Evolutionary conservation across 164 flowering plant genomes (phyloP).

Genomic region (Chloranthus sessilifolius): DNA sequence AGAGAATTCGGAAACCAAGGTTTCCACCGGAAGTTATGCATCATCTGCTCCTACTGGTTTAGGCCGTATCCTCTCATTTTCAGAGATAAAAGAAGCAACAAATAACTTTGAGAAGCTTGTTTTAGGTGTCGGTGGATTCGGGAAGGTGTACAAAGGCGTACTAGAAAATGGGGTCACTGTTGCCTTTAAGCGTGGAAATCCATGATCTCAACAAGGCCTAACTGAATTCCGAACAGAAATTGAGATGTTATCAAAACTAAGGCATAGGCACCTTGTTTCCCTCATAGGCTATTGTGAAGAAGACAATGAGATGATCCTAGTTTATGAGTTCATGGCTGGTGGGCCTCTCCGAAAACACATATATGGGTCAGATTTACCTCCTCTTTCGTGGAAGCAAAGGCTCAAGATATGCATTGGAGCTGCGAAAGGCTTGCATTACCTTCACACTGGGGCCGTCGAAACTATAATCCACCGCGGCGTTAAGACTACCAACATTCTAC

Average conservation of each 20-base stretch:
- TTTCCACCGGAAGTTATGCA: conserved; percentile 30
- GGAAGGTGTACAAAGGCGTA: conserved; percentile 39
- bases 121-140: conserved; percentile 47
- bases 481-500: conserved; percentile 43
- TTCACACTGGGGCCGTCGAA: conserved; percentile 50
- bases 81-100: conserved; percentile 39
- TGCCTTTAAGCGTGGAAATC: conserved; percentile 47
- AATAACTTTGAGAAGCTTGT: conserved; percentile 38
- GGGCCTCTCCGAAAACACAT: conserved; percentile 44
- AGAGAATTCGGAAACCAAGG: conserved; percentile 31
- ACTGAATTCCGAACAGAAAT: conserved; percentile 48
- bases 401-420: conserved; percentile 55
- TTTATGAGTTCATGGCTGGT: conserved; percentile 47
- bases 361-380: conserved; percentile 36
- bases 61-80: conserved; percentile 28
- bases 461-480: conserved; percentile 51
- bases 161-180: conserved; percentile 37
- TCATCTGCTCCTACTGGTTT: conserved; percentile 30
- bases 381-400: conserved; percentile 45
- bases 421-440: conserved; percentile 53
- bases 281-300: conserved; percentile 52
- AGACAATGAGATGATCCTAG: conserved; percentile 47
- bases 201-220: conserved; percentile 41
- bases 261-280: conserved; percentile 49
- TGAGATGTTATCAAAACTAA: conserved; percentile 41